Percentiles rank a stretch among this genome's conserved stretches.
Evolutionary conservation across 2,329 filamentous ascomycete genomes (phyloP).

Genomic region (Juglanconis oblonga): DNA sequence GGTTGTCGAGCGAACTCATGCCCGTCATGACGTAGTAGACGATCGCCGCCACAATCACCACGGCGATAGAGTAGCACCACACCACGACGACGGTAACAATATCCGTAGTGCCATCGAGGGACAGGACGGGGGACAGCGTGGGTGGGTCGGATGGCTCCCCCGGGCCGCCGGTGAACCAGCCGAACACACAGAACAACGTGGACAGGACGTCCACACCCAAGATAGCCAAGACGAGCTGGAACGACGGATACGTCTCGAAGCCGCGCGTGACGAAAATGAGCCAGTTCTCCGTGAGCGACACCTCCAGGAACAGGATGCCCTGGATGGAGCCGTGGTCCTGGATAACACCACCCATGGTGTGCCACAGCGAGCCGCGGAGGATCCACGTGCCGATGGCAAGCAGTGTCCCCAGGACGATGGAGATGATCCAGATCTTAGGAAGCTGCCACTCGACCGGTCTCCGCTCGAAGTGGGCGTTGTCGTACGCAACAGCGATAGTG

Average conservation of each 20-base stretch:
- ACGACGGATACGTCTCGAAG: constrained; percentile 69
- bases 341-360: constrained; percentile 68
- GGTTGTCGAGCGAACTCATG: constrained; percentile 55
- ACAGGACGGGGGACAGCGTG: constrained; percentile 33
- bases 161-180: constrained; percentile 61
- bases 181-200: constrained; percentile 72
- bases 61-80: constrained; percentile 63
- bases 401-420: constrained; percentile 63
- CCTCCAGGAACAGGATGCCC: constrained; percentile 71
- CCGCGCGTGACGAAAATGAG: constrained; percentile 75
- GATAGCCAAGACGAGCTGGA: constrained; percentile 70
- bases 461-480: constrained; percentile 73
- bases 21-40: constrained; percentile 61
- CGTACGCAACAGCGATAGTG: constrained; percentile 75
- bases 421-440: constrained; percentile 79
- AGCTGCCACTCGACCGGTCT: constrained; percentile 78
- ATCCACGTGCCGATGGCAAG: constrained; percentile 72
- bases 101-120: constrained; percentile 40
- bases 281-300: constrained; percentile 73
- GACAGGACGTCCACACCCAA: constrained; percentile 68
- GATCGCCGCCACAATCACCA: constrained; percentile 63
- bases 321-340: constrained; percentile 72
- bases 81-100: constrained; percentile 62
- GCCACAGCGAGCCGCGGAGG: constrained; percentile 66
- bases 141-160: constrained; percentile 31